Base-by-base conservation (phyloP, 495 filamentous ascomycete species). In the Aspergillus avenaceus region DNA sequence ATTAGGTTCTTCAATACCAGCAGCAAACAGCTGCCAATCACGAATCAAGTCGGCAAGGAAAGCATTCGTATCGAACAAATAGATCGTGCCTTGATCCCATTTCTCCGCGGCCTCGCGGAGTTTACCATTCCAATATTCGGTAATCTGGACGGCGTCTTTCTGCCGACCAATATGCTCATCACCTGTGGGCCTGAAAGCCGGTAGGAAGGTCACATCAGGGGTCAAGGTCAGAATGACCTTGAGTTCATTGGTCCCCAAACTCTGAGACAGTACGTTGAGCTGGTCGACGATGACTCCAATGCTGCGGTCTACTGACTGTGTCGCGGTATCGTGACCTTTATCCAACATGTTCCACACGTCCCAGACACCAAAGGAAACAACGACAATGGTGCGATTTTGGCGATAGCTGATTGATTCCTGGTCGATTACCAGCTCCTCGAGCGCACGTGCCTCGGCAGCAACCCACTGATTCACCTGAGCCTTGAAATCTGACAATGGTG, bases 191-290 rank as follows among this genome's bases (percentile, higher is more conserved):
- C 55, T 50, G 47, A 72, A 77, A 0, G 67, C 73, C 0, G 76
- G 77, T 18, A 79, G 58, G 54, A 80, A 74, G 9, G 76, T 78
- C 55, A 77, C 72, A 58, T 79, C 76, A 8, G 74, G 63, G 26
- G 71, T 62, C 65, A 75, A 62, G 1, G 72, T 75, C 48, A 80
- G 55, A 41, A 80, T 70, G 32, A 78, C 56, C 45, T 77, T 74
- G 24, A 76, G 52, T 31, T 73, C 60, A n/a, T 63, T 57, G 1
- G 65, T 45, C n/a, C 54, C 64, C 67, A 66, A 74, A 21, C 54
- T 48, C 19, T 68, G 55, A 26, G 68, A 66, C 19, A 77, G 53
- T 12, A 65, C 31, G 32, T 67, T 60, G 14, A 79, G 48, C 45
- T 76, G 70, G 22, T 70, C 60, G 59, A 78, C 70, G 12, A 81